Percentiles rank a stretch among this genome's conserved stretches.
Evolutionary conservation across 805 yeast species (phyloP).

Genomic region (Schwanniomyces yamadae): DNA sequence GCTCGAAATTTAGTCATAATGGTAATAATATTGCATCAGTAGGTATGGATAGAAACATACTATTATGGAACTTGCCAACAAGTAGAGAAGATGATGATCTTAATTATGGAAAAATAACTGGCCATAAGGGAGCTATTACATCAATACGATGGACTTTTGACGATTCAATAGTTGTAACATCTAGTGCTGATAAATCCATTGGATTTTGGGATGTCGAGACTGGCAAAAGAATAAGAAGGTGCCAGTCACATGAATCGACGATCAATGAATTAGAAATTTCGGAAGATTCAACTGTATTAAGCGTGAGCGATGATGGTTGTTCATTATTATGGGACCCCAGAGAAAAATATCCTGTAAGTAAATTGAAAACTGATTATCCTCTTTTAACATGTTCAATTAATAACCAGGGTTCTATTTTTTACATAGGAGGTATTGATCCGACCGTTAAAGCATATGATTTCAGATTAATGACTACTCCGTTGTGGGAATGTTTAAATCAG

Average conservation of each 20-base stretch:
- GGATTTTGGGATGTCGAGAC: slow-evolving; percentile 62
- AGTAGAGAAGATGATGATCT: slow-evolving; percentile 16
- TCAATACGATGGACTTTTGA: slow-evolving; percentile 54
- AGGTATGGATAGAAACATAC: slow-evolving; percentile 55
- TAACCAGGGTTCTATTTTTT: slow-evolving; percentile 43
- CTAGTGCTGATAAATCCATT: slow-evolving; percentile 62
- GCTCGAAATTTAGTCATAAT: slow-evolving; percentile 49
- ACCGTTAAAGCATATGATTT: slow-evolving; percentile 59
- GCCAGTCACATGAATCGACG: slow-evolving; percentile 48
- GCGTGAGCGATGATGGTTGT: slow-evolving; percentile 68
- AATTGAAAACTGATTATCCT: slow-evolving; percentile 54
- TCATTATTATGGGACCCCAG: slow-evolving; percentile 65
- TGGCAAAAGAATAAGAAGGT: slow-evolving; percentile 54
- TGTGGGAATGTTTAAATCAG: slow-evolving; percentile 47
- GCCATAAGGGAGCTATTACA: slow-evolving; percentile 67
- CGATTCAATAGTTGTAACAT: slow-evolving; percentile 40
- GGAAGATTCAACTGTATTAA: slow-evolving; percentile 30
- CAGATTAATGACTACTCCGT: slow-evolving; percentile 37
- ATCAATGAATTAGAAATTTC: slow-evolving; percentile 54
- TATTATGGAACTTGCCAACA: slow-evolving; percentile 45
- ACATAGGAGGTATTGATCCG: slow-evolving; percentile 69
- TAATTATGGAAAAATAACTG: slow-evolving; percentile 48
- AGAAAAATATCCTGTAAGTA: slow-evolving; percentile 41
- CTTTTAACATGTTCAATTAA: slow-evolving; percentile 46
- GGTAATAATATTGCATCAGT: slow-evolving; percentile 62